Evolutionary conservation across 2,329 filamentous ascomycete species (phyloP).

Genomic region (Daldinia eschscholtzii): DNA sequence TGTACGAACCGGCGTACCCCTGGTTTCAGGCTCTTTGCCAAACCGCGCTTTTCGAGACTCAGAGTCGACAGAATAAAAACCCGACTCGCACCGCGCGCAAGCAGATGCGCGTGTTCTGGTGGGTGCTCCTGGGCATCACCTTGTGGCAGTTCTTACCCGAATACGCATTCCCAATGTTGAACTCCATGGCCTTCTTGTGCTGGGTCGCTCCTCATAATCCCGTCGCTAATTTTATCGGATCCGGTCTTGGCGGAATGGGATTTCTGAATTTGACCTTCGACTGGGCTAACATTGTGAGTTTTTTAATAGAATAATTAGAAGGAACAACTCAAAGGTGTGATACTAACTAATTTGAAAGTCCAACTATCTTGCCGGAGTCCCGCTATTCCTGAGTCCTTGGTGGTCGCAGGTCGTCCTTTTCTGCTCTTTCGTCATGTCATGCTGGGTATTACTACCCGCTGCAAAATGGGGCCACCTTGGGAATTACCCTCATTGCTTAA

Average conservation of each 20-base stretch:
- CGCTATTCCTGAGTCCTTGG: slow-evolving; percentile 67
- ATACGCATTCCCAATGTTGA: slow-evolving; percentile 70
- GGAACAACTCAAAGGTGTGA: background rate
- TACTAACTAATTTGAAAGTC: slow-evolving; percentile 44
- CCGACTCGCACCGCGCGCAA: slow-evolving; percentile 63
- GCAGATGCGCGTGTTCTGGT: slow-evolving; percentile 70
- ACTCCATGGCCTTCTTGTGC: slow-evolving; percentile 71
- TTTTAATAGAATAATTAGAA: background rate
- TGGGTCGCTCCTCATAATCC: slow-evolving; percentile 72
- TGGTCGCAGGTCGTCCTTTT: slow-evolving; percentile 71
- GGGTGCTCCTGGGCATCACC: slow-evolving; percentile 63
- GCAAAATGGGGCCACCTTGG: slow-evolving; percentile 70
- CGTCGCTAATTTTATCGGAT: slow-evolving; percentile 71
- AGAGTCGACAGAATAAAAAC: slow-evolving; percentile 64
- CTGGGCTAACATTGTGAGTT: slow-evolving; percentile 66
- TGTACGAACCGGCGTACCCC: slow-evolving; percentile 69
- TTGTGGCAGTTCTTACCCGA: slow-evolving; percentile 74
- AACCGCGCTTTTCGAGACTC: slow-evolving; percentile 70
- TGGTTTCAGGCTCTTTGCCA: slow-evolving; percentile 67
- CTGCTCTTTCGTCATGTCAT: slow-evolving; percentile 66
- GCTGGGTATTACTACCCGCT: slow-evolving; percentile 69
- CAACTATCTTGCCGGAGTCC: slow-evolving; percentile 59
- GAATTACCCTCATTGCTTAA: slow-evolving; percentile 65
- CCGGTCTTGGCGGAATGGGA: slow-evolving; percentile 72
- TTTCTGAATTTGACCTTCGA: slow-evolving; percentile 71